Evolutionary conservation across 805 yeast species (phyloP).

Genomic region (Candida nanaspora): DNA sequence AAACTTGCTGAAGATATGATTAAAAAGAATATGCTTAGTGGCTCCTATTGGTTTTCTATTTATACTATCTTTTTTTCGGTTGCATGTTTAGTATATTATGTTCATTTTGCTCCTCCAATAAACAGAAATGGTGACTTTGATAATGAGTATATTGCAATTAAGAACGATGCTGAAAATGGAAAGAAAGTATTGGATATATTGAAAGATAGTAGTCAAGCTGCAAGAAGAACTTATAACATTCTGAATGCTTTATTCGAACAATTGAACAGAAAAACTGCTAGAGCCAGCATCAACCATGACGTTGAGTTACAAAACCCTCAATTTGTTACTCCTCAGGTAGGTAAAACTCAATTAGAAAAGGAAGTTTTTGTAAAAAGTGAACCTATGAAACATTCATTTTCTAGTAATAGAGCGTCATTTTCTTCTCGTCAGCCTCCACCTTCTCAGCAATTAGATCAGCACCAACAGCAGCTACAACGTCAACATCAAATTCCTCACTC

Average conservation of each 20-base stretch:
- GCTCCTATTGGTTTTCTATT: slow-evolving; percentile 88
- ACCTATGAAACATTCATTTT: too few relatives aligned
- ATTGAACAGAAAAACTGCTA: slow-evolving; percentile 65
- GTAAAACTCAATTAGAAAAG: slow-evolving; percentile 16
- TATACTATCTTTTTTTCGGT: slow-evolving; percentile 86
- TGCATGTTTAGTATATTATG: slow-evolving; percentile 78
- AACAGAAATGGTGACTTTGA: slow-evolving; percentile 32
- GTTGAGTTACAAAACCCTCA: slow-evolving; percentile 11
- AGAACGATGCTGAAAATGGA: slow-evolving; percentile 77
- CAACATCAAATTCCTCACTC: too few relatives aligned
- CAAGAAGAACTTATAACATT: slow-evolving; percentile 71
- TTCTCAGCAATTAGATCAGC: background rate
- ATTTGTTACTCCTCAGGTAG: slow-evolving; percentile 22
- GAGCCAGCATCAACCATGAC: slow-evolving; percentile 19
- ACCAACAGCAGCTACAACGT: slow-evolving; percentile 1
- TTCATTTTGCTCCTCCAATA: slow-evolving; percentile 39
- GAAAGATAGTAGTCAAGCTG: slow-evolving; percentile 71
- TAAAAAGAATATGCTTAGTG: slow-evolving; percentile 60
- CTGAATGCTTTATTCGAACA: slow-evolving; percentile 76
- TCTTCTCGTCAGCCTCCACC: too few relatives aligned
- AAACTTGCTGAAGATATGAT: slow-evolving; percentile 77
- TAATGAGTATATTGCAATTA: slow-evolving; percentile 49
- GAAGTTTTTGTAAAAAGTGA: slow-evolving; percentile 4
- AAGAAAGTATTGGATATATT: slow-evolving; percentile 62
- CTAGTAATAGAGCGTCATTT: too few relatives aligned